These are phyloP conservation scores for Cenchrus fungigraminus DNA, from an alignment of 176 grass and related monocot genomes.

Conservation along the genomic window DNA sequence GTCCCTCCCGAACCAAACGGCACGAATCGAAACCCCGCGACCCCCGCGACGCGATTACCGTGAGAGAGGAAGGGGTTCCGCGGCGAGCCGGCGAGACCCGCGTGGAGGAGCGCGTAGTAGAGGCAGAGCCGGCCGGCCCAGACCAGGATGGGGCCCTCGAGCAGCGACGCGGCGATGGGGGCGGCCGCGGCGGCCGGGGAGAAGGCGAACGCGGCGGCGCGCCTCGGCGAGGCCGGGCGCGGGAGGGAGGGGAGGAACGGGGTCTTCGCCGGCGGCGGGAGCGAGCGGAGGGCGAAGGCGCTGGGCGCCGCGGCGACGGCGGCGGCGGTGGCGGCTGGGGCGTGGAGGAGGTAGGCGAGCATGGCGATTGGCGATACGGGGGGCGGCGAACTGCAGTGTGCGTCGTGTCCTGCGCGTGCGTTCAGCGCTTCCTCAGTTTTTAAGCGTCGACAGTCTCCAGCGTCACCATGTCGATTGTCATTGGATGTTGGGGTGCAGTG, in stretches of 20 bases:
- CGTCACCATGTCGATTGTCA: too few species aligned
- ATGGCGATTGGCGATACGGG: conserved; percentile 50
- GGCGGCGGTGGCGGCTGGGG: conserved; percentile 35
- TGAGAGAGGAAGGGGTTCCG: conserved; percentile 81
- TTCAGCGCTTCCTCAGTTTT: conserved; percentile 10
- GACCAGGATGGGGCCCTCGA: conserved; percentile 77
- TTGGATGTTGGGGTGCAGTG: too few species aligned
- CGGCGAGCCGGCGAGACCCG: conserved; percentile 77
- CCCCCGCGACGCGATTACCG: conserved; percentile 26
- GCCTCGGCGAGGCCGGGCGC: conserved; percentile 30
- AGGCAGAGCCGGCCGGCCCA: conserved; percentile 86
- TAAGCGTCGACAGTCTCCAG: background rate
- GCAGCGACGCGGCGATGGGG: conserved; percentile 69
- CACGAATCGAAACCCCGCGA: conserved; percentile 16
- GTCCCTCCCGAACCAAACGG: background rate
- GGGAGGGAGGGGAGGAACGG: conserved; percentile 54
- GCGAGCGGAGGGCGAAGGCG: conserved; percentile 51
- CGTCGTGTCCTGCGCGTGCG: background rate
- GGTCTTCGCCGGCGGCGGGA: conserved; percentile 43
- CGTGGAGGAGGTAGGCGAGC: conserved; percentile 63
- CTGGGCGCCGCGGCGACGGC: conserved; percentile 33
- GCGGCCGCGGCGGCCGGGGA: conserved; percentile 25
- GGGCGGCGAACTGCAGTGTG: background rate
- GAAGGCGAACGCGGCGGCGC: conserved; percentile 32
- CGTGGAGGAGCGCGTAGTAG: conserved; percentile 86